Evolutionary conservation across 2,329 filamentous ascomycete species (phyloP).

Genomic region (Colletotrichum cereale): DNA sequence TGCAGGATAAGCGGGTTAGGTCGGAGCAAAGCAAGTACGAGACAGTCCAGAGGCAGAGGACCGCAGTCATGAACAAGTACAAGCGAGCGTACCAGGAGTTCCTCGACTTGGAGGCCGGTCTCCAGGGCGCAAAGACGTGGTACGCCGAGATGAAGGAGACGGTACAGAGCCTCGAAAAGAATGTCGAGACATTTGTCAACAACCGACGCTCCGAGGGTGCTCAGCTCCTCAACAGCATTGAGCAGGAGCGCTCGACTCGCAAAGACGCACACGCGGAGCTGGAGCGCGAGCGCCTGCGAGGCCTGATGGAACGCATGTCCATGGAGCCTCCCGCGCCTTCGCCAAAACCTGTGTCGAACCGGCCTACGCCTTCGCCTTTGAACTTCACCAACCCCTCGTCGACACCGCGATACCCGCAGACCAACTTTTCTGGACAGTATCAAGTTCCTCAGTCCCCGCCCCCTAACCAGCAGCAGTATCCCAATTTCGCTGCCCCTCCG

Average conservation of each 20-base stretch:
- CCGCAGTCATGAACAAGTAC: slow-evolving; percentile 85
- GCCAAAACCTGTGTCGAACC: slow-evolving; percentile 51
- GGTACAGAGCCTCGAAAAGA: slow-evolving; percentile 91
- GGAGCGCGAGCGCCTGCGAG: slow-evolving; percentile 86
- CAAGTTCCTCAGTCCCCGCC: slow-evolving; percentile 70
- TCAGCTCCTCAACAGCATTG: slow-evolving; percentile 89
- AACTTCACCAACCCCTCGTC: slow-evolving; percentile 48
- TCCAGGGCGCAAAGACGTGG: slow-evolving; percentile 90
- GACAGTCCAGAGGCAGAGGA: slow-evolving; percentile 83
- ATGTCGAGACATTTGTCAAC: slow-evolving; percentile 96
- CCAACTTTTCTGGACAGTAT: slow-evolving; percentile 69
- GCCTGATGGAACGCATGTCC: slow-evolving; percentile 95
- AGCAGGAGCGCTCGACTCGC: slow-evolving; percentile 77
- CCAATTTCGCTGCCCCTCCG: slow-evolving; percentile 58
- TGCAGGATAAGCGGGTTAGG: slow-evolving; percentile 94
- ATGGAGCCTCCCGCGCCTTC: slow-evolving; percentile 72
- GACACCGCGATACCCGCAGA: slow-evolving; percentile 64
- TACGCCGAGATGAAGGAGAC: slow-evolving; percentile 97
- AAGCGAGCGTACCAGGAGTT: slow-evolving; percentile 94
- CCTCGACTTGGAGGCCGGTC: slow-evolving; percentile 86
- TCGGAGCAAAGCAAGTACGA: slow-evolving; percentile 98
- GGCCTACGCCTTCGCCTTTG: slow-evolving; percentile 51
- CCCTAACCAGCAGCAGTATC: slow-evolving; percentile 59
- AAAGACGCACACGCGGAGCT: slow-evolving; percentile 76
- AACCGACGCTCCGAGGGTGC: slow-evolving; percentile 93